Evolutionary conservation across 2,329 filamentous ascomycete genomes (phyloP).

Genomic region (Neofusicoccum umdonicola): DNA sequence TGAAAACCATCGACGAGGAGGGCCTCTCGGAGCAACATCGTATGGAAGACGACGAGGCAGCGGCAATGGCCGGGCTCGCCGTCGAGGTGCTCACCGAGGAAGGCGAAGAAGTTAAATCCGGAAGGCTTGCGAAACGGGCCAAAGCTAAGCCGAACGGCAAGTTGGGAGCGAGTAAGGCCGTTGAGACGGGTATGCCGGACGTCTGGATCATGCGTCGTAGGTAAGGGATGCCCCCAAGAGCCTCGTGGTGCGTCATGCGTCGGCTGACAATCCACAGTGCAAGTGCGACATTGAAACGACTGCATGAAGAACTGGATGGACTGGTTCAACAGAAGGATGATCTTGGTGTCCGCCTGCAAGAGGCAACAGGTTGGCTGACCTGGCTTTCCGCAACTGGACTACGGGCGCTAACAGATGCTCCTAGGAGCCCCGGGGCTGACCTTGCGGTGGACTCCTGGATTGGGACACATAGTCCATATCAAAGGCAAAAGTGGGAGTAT

Average conservation of each 20-base stretch:
- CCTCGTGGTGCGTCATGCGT: slow-evolving; percentile 15
- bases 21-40: slow-evolving; percentile 79
- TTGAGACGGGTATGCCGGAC: slow-evolving; percentile 41
- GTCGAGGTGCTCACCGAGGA: slow-evolving; percentile 69
- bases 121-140: slow-evolving; percentile 35
- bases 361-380: slow-evolving; percentile 47
- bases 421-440: slow-evolving; percentile 61
- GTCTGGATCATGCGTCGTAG: slow-evolving; percentile 62
- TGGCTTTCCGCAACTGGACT: neutral
- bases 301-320: slow-evolving; percentile 66
- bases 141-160: slow-evolving; percentile 29
- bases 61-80: slow-evolving; percentile 69
- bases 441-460: slow-evolving; percentile 79
- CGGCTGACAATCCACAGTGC: slow-evolving; percentile 46
- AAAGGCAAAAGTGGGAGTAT: slow-evolving; percentile 70
- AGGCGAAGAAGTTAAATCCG: slow-evolving; percentile 57
- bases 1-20: slow-evolving; percentile 85
- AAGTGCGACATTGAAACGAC: slow-evolving; percentile 60
- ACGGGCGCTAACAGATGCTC: slow-evolving; percentile 20
- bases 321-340: slow-evolving; percentile 60
- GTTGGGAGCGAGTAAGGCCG: neutral
- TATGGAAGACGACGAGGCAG: slow-evolving; percentile 69
- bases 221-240: slow-evolving; percentile 19
- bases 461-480: slow-evolving; percentile 89
- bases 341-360: slow-evolving; percentile 62